These are phyloP conservation scores for Pyricularia sp. DNA, from an alignment of 2,329 filamentous ascomycete species.

Conservation along the genomic window DNA sequence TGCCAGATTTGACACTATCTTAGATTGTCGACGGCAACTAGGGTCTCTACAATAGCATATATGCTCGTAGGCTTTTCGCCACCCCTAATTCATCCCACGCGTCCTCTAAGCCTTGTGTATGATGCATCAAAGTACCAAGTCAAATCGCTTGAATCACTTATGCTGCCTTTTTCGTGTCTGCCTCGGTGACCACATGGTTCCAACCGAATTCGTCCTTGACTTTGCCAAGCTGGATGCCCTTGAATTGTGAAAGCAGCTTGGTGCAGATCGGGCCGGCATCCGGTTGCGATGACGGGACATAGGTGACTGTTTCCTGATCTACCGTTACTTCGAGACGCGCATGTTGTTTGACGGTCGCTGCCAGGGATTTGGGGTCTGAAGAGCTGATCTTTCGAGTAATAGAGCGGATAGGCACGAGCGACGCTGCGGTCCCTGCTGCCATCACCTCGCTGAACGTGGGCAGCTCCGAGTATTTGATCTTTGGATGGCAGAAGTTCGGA, in stretches of 20 bases:
- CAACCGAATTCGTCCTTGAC: constrained; percentile 69
- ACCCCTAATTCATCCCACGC: not conserved
- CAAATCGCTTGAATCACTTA: not conserved
- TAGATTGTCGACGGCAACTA: not conserved
- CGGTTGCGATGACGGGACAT: constrained; percentile 44
- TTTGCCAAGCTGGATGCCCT: constrained; percentile 80
- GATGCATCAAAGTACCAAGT: not conserved
- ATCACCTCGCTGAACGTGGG: constrained; percentile 62
- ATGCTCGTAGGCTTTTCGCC: not conserved
- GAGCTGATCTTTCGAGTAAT: constrained; percentile 58
- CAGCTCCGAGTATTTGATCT: constrained; percentile 57
- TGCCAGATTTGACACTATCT: not conserved
- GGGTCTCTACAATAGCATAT: not conserved
- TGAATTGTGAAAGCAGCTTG: constrained; percentile 65
- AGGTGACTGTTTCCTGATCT: constrained; percentile 41
- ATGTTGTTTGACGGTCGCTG: constrained; percentile 22
- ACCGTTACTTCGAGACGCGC: constrained; percentile 27
- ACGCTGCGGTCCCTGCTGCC: constrained; percentile 85
- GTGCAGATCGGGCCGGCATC: constrained; percentile 66
- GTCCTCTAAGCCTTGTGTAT: not conserved
- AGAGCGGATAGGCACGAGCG: constrained; percentile 82
- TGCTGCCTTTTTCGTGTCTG: constrained; percentile 31
- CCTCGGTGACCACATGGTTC: constrained; percentile 40
- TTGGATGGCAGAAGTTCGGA: not conserved
- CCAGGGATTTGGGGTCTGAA: constrained; percentile 28